Evolutionary conservation across 352 stramenopile genomes (phyloP), one percentile per base, ranked within the genome.

Genomic region (Phytophthora rubi): DNA sequence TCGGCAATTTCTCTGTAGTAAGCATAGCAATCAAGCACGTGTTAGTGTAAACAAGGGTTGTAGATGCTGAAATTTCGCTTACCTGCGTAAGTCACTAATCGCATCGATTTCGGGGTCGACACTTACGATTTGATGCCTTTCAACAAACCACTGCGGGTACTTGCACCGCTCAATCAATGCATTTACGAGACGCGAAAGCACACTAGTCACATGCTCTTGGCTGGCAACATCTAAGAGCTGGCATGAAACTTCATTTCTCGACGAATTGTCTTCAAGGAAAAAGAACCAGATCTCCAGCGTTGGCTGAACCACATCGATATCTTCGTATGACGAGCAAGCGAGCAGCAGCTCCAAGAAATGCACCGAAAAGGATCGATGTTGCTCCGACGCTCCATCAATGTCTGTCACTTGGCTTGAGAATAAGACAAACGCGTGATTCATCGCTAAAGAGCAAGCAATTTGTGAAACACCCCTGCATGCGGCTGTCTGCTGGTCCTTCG

Each of bases 251-350:
- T 83, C 81, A 42, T 78, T 78, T 53, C 87, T 73, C 3, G 52
- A 62, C 4, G 74, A 64, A 51, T 70, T 78, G n/a, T 81, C 73
- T 58, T 96, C 88, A 9, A 96, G 75, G n/a, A 96, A 82, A 54
- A 93, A 93, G 73, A 93, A 96, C 88, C 88, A 96, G 32, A 96
- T 92, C 68, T 96, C 88, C 32, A 96, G 75, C 30, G 87, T 96
- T 13, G 83, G 83, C 45, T 93, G 80, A 9, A 80, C 77, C 8
- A 91, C 82, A 32, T 86, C 72, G 9, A 77, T 57, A 33, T 93
- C 76, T 13, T 73, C 47, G 45, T 83, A 86, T 18, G 81, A 81
- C 7, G 86, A 90, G 57, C 86, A 94, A 15, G 70, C 62, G 23
- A 96, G 58, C 35, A 94, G 67, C 18, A 90, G 71, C 35, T 93